A percentile compares a stretch with the other conserved stretches of the same genome.
Evolutionary conservation across 2,329 filamentous ascomycete genomes (phyloP).

Genomic region (Blastomyces emzantsi): DNA sequence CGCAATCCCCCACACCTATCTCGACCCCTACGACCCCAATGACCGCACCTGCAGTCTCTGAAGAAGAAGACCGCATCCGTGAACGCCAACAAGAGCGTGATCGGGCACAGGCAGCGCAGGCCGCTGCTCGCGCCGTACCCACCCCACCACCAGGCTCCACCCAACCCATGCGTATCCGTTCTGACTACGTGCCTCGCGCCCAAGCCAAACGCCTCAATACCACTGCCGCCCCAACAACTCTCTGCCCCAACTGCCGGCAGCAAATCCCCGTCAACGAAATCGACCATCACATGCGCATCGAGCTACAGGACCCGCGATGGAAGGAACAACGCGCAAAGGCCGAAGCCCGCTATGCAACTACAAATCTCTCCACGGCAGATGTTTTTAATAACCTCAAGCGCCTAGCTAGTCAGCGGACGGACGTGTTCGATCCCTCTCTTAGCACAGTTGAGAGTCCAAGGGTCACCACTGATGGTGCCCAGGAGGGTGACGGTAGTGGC

Average conservation of each 20-base stretch:
- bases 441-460: constrained; percentile 18
- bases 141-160: constrained; percentile 27
- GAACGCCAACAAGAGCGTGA: constrained; percentile 46
- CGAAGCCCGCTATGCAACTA: constrained; percentile 73
- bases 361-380: constrained; percentile 76
- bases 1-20: constrained; percentile 31
- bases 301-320: constrained; percentile 88
- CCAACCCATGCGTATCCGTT: constrained; percentile 75
- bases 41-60: constrained; percentile 43
- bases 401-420: constrained; percentile 77
- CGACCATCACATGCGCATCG: constrained; percentile 88
- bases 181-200: constrained; percentile 83
- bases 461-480: not conserved
- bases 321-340: constrained; percentile 90
- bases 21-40: constrained; percentile 23
- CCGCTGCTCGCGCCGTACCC: constrained; percentile 61
- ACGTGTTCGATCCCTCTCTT: constrained; percentile 63
- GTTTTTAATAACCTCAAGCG: constrained; percentile 92
- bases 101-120: constrained; percentile 67
- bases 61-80: constrained; percentile 43
- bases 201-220: constrained; percentile 61
- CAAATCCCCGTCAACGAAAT: constrained; percentile 80
- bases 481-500: not conserved
- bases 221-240: constrained; percentile 51
- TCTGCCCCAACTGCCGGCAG: constrained; percentile 91